phyloP scores from a whole-genome alignment of 306 rosid genomes.

The Trifolium repens region DNA sequence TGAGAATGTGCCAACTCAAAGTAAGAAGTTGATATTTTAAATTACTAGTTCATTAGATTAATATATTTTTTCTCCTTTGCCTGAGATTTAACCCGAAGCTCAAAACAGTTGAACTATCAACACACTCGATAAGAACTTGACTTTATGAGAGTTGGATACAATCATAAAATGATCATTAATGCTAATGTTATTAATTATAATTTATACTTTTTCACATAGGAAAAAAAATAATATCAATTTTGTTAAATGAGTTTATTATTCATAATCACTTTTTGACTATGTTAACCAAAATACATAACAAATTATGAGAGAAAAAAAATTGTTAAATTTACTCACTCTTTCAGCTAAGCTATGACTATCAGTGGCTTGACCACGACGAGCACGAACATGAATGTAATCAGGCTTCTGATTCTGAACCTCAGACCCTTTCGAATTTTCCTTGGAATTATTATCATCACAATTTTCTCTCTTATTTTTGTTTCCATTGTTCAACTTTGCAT shows the following conservation, averaged over 20 bases:
- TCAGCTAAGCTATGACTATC: conserved; percentile 97
- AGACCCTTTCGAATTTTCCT: conserved; percentile 77
- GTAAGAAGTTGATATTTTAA: too few relatives aligned
- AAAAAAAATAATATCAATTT: neutral
- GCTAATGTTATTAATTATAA: too few relatives aligned
- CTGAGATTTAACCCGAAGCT: too few relatives aligned
- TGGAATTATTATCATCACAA: conserved; percentile 61
- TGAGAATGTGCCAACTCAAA: too few relatives aligned
- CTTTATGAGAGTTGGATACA: too few relatives aligned
- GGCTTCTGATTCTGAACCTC: conserved; percentile 82
- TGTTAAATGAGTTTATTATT: neutral
- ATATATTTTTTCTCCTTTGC: too few relatives aligned
- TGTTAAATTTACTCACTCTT: conserved; percentile 61
- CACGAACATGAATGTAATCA: conserved; percentile 91
- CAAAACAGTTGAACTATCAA: too few relatives aligned
- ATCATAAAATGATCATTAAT: too few relatives aligned
- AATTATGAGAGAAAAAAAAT: too few relatives aligned
- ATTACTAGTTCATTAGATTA: too few relatives aligned
- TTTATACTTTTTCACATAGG: too few relatives aligned
- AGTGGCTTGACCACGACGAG: conserved; percentile 96
- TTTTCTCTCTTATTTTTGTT: conserved; percentile 55
- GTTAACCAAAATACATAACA: neutral
- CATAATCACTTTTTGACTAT: neutral
- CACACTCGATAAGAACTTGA: too few relatives aligned
- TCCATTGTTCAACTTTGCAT: conserved; percentile 21